A percentile compares a stretch with the other conserved stretches of the same genome.
Conservation (phyloP, 2,329 filamentous ascomycete species). For the Botrytis deweyae region DNA sequence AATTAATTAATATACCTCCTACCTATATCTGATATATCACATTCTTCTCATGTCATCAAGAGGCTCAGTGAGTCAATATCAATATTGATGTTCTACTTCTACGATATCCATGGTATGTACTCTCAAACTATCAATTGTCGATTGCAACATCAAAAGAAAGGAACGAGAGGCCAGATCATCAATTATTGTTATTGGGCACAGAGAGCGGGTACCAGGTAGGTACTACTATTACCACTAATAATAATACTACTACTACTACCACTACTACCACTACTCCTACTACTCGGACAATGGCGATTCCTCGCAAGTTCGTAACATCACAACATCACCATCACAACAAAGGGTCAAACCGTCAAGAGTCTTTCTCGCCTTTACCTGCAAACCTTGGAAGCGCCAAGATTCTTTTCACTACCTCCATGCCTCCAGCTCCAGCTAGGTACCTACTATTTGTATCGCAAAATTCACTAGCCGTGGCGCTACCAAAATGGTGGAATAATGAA, state of each 20-base stretch:
- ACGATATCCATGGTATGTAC: no score
- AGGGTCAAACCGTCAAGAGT: not conserved
- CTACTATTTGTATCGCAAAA: not conserved
- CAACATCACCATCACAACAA: no score
- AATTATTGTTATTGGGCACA: not conserved
- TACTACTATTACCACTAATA: no score
- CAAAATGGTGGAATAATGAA: not conserved
- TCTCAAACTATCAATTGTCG: no score
- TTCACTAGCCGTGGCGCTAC: conserved; percentile 1
- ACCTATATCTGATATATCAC: not conserved
- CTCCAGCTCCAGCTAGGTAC: no score
- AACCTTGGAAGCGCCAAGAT: no score
- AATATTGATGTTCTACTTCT: no score
- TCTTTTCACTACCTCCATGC: not conserved
- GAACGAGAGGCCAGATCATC: conserved; percentile 14
- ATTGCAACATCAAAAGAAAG: not conserved
- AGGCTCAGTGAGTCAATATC: not conserved
- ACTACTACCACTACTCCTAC: no score
- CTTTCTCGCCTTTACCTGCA: no score
- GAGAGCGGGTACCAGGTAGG: not conserved
- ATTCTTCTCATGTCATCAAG: not conserved
- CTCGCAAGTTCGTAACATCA: no score
- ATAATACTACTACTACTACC: no score
- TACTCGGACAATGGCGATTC: no score
- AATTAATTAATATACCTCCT: not conserved